Base-by-base conservation (phyloP, 2,329 filamentous ascomycete genomes). In the Gyromitra esculenta region DNA sequence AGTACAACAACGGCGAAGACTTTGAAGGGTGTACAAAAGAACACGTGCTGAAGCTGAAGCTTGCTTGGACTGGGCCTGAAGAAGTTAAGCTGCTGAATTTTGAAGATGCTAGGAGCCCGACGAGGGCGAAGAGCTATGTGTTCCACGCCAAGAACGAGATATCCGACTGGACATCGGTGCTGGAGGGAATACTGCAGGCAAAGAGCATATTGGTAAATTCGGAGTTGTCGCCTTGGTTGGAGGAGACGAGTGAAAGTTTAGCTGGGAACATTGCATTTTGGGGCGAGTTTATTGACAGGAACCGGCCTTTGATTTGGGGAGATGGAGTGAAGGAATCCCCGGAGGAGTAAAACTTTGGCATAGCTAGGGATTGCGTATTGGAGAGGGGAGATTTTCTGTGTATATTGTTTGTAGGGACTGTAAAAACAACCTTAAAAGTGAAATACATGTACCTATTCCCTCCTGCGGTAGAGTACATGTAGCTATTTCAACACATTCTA, bases 141-240 rank as follows among this genome's bases (percentile, higher is more conserved):
- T 57, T 62, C 45, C 7, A 9, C 8, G 54, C 50, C 13, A 64
- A 37, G 13, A 18, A 52, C 3, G 21, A 25, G 25, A 11, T 77
- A 48, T 18, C 48, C n/a, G 60, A 76, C 18, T 79, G 73, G 50
- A 65, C 56, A 5, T 64, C 70, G 4, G 73, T 74, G 9, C 56
- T 78, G 15, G 78, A 79, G 70, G 78, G 76, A 5, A 21, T 79
- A 25, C 18, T 78, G 7, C 63, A 69, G 54, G 69, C 78, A 9
- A 76, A 76, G 54, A 65, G 48, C 11, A 41, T 79, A 45, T 45
- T 79, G 13, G 52, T 52, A 7, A 64, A 60, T n/a, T 60, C 69
- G n/a, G 76, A 77, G 11, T 18, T 73, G 18, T 65, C 63, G 7
- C 68, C 76, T 57, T 79, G 77, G 77, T 15, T 79, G 5, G 73